Evolutionary conservation across 2,329 filamentous ascomycete genomes (phyloP).

Genomic region (Fusarium foetens): DNA sequence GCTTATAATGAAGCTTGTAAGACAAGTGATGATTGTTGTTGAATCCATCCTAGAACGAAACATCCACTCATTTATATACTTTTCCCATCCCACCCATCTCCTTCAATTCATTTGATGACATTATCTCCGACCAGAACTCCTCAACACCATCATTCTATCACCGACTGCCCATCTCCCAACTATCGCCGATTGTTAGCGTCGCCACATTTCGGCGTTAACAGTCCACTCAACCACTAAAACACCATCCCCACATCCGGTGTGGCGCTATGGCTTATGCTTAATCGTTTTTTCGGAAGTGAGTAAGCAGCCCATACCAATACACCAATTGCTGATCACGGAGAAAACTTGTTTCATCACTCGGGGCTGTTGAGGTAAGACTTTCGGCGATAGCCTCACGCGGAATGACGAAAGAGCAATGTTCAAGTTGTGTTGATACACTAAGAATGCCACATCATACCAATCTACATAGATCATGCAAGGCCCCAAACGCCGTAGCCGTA

Average conservation of each 20-base stretch:
- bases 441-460: conserved; percentile 28
- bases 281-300: neutral
- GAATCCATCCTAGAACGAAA: rapidly evolving
- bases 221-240: neutral
- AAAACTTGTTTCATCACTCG: neutral
- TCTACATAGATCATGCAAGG: conserved; percentile 34
- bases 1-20: neutral
- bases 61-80: neutral
- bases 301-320: neutral
- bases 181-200: conserved; percentile 31
- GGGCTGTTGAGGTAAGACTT: rapidly evolving
- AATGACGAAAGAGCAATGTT: neutral
- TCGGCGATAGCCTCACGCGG: neutral
- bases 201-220: conserved; percentile 24
- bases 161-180: neutral
- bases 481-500: conserved; percentile 38
- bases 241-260: neutral
- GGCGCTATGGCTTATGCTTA: neutral
- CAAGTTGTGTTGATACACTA: conserved; percentile 28
- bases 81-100: rapidly evolving
- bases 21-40: neutral
- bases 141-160: neutral
- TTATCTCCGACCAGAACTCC: conserved; percentile 13
- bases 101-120: neutral
- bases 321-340: neutral